phyloP scores from a whole-genome alignment of 805 yeast genomes.

The Zygosaccharomyces gambellarensis region DNA sequence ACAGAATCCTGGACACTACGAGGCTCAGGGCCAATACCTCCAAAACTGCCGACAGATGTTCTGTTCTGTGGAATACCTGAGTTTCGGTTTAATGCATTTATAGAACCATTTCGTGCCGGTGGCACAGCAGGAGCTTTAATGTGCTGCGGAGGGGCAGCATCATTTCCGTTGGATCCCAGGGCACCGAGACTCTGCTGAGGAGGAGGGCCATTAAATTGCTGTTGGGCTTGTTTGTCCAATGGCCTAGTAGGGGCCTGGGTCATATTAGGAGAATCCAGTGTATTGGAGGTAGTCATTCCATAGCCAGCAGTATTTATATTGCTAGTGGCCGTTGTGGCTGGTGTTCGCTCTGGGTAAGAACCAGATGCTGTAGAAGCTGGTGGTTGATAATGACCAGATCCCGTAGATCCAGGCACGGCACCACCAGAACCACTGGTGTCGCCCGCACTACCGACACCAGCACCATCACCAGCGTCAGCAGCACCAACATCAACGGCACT shows the following conservation, averaged over 20 bases:
- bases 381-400: conserved; percentile 2
- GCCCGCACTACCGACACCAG: background rate
- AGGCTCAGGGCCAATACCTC: background rate
- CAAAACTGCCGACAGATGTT: conserved; percentile 8
- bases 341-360: conserved; percentile 1
- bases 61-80: conserved; percentile 27
- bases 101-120: conserved; percentile 42
- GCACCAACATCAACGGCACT: background rate
- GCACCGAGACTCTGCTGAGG: background rate
- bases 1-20: background rate
- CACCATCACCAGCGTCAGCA: background rate
- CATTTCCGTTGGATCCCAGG: background rate
- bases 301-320: background rate
- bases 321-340: conserved; percentile 2
- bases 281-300: background rate
- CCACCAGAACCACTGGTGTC: background rate
- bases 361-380: background rate
- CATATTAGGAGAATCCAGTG: conserved; percentile 1
- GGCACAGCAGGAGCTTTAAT: conserved; percentile 42
- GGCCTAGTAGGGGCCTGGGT: conserved; percentile 4
- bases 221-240: background rate
- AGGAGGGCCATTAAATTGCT: background rate
- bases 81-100: conserved; percentile 26
- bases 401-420: background rate
- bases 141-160: conserved; percentile 9